Conservation (phyloP, 140 eudicot genomes). For the Ambrosia hybrid region DNA sequence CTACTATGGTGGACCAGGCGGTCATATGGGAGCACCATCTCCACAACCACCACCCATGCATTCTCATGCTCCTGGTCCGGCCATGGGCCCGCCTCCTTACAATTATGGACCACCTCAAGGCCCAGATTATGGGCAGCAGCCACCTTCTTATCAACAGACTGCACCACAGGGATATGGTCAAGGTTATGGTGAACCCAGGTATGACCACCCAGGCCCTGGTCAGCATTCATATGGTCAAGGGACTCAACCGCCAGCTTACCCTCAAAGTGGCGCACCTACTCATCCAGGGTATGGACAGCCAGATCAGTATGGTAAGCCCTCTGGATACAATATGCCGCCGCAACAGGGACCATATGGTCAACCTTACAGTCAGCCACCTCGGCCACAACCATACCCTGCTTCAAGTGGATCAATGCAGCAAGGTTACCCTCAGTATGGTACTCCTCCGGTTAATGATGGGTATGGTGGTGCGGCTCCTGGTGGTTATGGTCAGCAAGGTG, state of each 20-base stretch:
- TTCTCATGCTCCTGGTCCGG: slow-evolving; percentile 38
- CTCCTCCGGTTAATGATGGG: slow-evolving; percentile 56
- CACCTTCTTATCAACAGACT: slow-evolving; percentile 48
- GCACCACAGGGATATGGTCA: slow-evolving; percentile 62
- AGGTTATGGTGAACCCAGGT: slow-evolving; percentile 68
- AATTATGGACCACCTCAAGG: slow-evolving; percentile 80
- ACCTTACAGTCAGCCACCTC: slow-evolving; percentile 60
- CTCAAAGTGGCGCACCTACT: slow-evolving; percentile 41
- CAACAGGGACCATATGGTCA: slow-evolving; percentile 72
- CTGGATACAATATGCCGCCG: slow-evolving; percentile 59
- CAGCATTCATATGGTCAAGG: slow-evolving; percentile 71
- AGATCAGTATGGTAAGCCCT: slow-evolving; percentile 71
- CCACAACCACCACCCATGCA: slow-evolving; percentile 35
- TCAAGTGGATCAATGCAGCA: slow-evolving; percentile 60
- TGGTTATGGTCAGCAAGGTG: slow-evolving; percentile 65
- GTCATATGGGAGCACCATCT: slow-evolving; percentile 31
- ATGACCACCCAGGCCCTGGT: slow-evolving; percentile 52
- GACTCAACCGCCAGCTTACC: slow-evolving; percentile 51
- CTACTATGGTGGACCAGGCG: slow-evolving; percentile 43
- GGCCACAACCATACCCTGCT: slow-evolving; percentile 62
- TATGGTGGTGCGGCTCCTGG: slow-evolving; percentile 49
- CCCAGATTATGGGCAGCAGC: slow-evolving; percentile 65
- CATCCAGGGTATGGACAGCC: slow-evolving; percentile 65
- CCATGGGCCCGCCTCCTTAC: slow-evolving; percentile 53
- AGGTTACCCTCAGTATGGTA: slow-evolving; percentile 64